Base-by-base conservation (phyloP, 2,329 filamentous ascomycete species). In the Claviceps humidiphila region DNA sequence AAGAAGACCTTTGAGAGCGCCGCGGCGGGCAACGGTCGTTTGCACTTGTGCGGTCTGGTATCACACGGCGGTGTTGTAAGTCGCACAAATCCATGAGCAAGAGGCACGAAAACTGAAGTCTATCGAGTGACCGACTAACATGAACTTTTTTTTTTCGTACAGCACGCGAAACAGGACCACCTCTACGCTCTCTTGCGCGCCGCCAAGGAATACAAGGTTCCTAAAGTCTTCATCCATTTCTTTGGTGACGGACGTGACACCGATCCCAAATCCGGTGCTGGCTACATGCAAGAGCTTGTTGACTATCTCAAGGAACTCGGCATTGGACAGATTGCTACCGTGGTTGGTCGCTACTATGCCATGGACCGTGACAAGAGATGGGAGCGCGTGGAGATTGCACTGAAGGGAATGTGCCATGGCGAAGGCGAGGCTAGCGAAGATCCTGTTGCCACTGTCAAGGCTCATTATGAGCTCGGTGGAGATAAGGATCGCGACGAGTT, bases 311-410 rank as follows among this genome's bases (percentile, higher is more conserved):
- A 93, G 71, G 88, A 97, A 69, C 79, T 95, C 59, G 90, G 89
- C 45, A 71, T 85, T 57, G 93, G 91, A 59, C 79, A 96, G 71
- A 80, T 98, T 58, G 91, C 88, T 37, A 96, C 93, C 40, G 80
- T 97, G 47, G 91, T 97, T 55, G 93, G 93, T 55, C 84, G 91
- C 61, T 98, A 97, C 82, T 98, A 87, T 70, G 89, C 89, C 71
- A 98, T 98, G 93, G 93, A 98, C 76, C 90, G 93, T 61, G 93
- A 98, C 71, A 97, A 97, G 88, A 83, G 93, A 68, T 98, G 93
- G 93, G 93, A 98, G 66, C 81, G 93, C 66, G 77, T 95, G 59
- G 88, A 96, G 75, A 63, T 95, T 60, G 93, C 86, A 60, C 75
- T 98, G 67, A 91, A 93, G 73, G 93, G 88, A 55, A 67, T 98